Conservation (phyloP, 805 yeast genomes). For the Teunomyces tritomae region DNA sequence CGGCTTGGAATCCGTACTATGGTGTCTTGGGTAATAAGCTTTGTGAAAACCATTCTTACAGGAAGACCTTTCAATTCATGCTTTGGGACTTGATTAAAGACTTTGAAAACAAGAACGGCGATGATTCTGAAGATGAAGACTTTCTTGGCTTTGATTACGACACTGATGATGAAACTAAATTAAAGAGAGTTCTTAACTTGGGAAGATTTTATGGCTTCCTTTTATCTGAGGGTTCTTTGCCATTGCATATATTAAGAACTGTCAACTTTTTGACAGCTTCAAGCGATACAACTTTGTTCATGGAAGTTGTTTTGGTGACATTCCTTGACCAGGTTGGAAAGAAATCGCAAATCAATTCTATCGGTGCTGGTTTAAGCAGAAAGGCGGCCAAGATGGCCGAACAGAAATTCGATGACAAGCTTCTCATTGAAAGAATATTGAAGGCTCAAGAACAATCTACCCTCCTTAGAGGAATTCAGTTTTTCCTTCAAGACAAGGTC, state of each 20-base stretch:
- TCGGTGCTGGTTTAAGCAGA: conserved; percentile 41
- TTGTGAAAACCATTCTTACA: conserved; percentile 69
- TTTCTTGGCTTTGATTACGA: conserved; percentile 34
- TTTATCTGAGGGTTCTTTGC: conserved; percentile 69
- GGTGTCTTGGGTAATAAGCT: conserved; percentile 74
- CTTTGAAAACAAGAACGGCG: conserved; percentile 52
- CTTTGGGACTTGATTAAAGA: conserved; percentile 84
- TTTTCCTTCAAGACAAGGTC: conserved; percentile 51
- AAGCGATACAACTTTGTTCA: conserved; percentile 60
- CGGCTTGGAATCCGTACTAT: conserved; percentile 86
- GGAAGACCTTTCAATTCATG: conserved; percentile 83
- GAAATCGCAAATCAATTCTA: conserved; percentile 50
- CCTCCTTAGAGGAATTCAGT: conserved; percentile 64
- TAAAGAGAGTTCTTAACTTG: conserved; percentile 62
- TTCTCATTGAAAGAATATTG: conserved; percentile 46
- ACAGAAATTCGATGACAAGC: conserved; percentile 45
- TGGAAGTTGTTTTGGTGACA: conserved; percentile 71
- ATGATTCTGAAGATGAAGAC: conserved; percentile 43
- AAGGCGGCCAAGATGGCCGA: conserved; percentile 28
- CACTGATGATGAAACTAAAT: conserved; percentile 52
- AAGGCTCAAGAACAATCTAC: conserved; percentile 59
- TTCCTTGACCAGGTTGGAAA: conserved; percentile 65
- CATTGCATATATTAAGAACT: conserved; percentile 69
- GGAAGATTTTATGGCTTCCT: conserved; percentile 81
- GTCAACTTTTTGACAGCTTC: conserved; percentile 71